A percentile compares a stretch with the other conserved stretches of the same genome.
phyloP scores from a whole-genome alignment of 2,329 filamentous ascomycete genomes.

The Grosmannia serpens region DNA sequence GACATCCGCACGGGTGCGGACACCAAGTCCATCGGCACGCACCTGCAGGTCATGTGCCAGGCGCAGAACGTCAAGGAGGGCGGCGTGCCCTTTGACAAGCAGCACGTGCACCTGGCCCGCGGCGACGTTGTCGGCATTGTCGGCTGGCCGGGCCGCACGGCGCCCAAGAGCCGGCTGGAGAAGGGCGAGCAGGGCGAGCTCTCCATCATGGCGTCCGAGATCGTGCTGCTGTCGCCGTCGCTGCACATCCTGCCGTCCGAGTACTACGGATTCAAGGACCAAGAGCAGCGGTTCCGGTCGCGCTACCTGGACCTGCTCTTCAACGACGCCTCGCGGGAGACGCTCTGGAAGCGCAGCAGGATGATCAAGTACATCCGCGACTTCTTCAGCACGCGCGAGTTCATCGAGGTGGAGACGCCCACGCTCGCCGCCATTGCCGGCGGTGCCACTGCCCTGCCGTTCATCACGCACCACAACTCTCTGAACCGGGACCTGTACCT shows the following conservation, averaged over 20 bases:
- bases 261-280: slow-evolving; percentile 90
- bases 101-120: slow-evolving; percentile 79
- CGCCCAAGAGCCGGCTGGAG: slow-evolving; percentile 77
- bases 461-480: slow-evolving; percentile 93
- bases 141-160: slow-evolving; percentile 74
- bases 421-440: slow-evolving; percentile 97
- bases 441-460: slow-evolving; percentile 89
- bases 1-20: slow-evolving; percentile 56
- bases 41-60: slow-evolving; percentile 89
- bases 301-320: slow-evolving; percentile 94
- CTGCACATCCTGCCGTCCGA: slow-evolving; percentile 82
- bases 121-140: slow-evolving; percentile 88
- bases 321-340: slow-evolving; percentile 76
- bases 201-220: slow-evolving; percentile 81
- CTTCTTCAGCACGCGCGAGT: slow-evolving; percentile 80
- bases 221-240: slow-evolving; percentile 80
- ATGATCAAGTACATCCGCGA: slow-evolving; percentile 80
- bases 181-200: slow-evolving; percentile 77
- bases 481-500: slow-evolving; percentile 90
- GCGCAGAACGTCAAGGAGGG: slow-evolving; percentile 62
- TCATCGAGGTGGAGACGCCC: slow-evolving; percentile 90
- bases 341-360: slow-evolving; percentile 75
- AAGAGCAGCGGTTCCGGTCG: slow-evolving; percentile 86
- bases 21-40: slow-evolving; percentile 50
- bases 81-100: slow-evolving; percentile 54